A percentile compares a stretch with the other conserved stretches of the same genome.
Conservation (phyloP, 108 stramenopile species). For the Epithemia pelagica region DNA sequence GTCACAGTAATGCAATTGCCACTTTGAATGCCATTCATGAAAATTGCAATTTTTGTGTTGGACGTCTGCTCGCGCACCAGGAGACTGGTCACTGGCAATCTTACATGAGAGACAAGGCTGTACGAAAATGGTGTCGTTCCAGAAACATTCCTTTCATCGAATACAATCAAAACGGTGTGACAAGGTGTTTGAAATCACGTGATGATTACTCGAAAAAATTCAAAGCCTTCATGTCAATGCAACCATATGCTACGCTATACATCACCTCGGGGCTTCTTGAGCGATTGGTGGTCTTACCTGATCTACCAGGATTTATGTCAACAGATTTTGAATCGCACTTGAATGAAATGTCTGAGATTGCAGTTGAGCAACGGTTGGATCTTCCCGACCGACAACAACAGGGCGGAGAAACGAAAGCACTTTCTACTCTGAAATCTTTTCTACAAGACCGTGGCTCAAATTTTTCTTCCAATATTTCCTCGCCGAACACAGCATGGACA, state of each 20-base stretch:
- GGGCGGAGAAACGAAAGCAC: constrained; percentile 51
- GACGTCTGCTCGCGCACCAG: constrained; percentile 52
- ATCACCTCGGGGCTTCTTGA: too few relatives aligned
- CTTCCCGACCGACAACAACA: constrained; percentile 30
- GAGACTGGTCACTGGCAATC: constrained; percentile 63
- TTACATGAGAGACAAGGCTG: constrained; percentile 46
- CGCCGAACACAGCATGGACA: constrained; percentile 62
- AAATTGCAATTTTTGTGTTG: constrained; percentile 34
- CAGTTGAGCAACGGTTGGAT: constrained; percentile 39
- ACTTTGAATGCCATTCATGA: constrained; percentile 36
- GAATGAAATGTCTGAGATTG: constrained; percentile 22
- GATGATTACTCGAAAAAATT: constrained; percentile 49
- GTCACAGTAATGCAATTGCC: constrained; percentile 35
- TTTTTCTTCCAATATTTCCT: constrained; percentile 56
- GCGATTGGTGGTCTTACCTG: too few relatives aligned
- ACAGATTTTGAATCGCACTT: too few relatives aligned
- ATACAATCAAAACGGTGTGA: constrained; percentile 59
- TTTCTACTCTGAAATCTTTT: constrained; percentile 45
- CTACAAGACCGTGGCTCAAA: constrained; percentile 37
- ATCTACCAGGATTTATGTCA: too few relatives aligned
- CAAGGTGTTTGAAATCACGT: constrained; percentile 38
- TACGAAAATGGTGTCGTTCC: constrained; percentile 50
- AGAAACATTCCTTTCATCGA: constrained; percentile 41
- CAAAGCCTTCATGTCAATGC: constrained; percentile 37
- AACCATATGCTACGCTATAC: too few relatives aligned